Evolutionary conservation across 2,329 filamentous ascomycete genomes (phyloP).

Genomic region (Arthrobotrys entomopaga): DNA sequence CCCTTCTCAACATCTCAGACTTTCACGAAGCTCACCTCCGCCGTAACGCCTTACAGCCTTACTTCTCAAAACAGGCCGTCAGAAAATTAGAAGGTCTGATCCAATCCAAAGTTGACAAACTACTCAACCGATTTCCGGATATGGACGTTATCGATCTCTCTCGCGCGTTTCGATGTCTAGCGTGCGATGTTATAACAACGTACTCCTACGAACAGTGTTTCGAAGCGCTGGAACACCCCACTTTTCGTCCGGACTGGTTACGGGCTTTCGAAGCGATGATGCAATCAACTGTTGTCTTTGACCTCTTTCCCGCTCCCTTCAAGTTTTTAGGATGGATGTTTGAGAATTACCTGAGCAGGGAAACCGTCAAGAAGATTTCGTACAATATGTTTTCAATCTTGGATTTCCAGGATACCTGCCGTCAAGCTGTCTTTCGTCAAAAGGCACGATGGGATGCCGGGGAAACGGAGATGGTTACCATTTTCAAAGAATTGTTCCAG

Average conservation of each 20-base stretch:
- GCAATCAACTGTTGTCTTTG: constrained; percentile 6
- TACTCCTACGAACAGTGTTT: constrained; percentile 50
- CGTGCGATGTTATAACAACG: constrained; percentile 37
- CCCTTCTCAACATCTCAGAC: constrained; percentile 31
- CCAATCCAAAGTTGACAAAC: constrained; percentile 35
- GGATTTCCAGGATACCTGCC: constrained; percentile 28
- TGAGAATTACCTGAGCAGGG: constrained; percentile 18
- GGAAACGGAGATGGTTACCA: constrained; percentile 38
- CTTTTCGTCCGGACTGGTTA: constrained; percentile 33
- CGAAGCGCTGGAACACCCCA: constrained; percentile 30
- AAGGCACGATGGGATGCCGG: constrained; percentile 29
- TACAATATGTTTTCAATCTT: constrained; percentile 13
- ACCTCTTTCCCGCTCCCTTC: constrained; percentile 16
- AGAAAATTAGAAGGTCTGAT: constrained; percentile 42
- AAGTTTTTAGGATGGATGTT: constrained; percentile 7
- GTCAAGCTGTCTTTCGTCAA: constrained; percentile 18
- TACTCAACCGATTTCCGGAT: constrained; percentile 27
- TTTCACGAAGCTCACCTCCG: constrained; percentile 40
- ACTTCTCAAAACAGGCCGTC: constrained; percentile 48
- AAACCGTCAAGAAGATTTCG: not conserved
- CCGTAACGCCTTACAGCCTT: constrained; percentile 34
- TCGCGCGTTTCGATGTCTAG: constrained; percentile 36
- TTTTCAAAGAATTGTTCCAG: constrained; percentile 44
- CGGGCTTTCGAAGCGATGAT: constrained; percentile 27
- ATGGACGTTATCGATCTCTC: constrained; percentile 24